Evolutionary conservation across 192 early-diverging fungal species (phyloP), one percentile per base, ranked within the genome.

Genomic region (Backusella tarrabulga): DNA sequence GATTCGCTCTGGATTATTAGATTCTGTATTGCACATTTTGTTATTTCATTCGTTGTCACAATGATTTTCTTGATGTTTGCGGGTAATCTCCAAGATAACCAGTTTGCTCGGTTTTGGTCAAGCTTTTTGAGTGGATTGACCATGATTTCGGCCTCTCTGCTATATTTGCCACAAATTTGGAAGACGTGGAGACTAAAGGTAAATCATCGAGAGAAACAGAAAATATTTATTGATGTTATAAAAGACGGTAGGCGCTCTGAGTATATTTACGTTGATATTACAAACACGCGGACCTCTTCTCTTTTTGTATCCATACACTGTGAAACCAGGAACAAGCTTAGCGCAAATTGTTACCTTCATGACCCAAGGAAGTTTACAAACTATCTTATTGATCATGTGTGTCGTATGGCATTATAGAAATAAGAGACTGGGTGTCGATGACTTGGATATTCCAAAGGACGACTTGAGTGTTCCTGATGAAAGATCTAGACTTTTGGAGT

Each of bases 191-290:
- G 79, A 42, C 76, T 89, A 21, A 89, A 92, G 84, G 92, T 94
- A 83, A 52, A 74, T 26, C 29, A 66, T 34, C 19, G 52, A 17
- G 42, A 42, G 41, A 42, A 42, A 14, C 12, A 14, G 3, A 42
- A 44, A 17, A 14, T 6, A 4, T 15, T 17, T 9, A 34, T 34
- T 17, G 15, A 44, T 44, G 6, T 6, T 17, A 15, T 2, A 52
- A 52, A 1, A 94, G 91, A 80, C 88, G 15, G 95, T 96, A 12
- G 97, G 96, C 19, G 93, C 97, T 0, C 84, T 98, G 52, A 94
- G 93, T 81, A 93, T 98, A 34, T 92, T 93, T 1, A 96, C 94
- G 90, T 93, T 98, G 93, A 71, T 94, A 76, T 93, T 98, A 85
- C 95, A 96, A 84, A 91, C 91, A 29, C 94, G 93, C 29, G 93